Conservation (phyloP, 768 basidiomycete species). For the Suillus bovinus region DNA sequence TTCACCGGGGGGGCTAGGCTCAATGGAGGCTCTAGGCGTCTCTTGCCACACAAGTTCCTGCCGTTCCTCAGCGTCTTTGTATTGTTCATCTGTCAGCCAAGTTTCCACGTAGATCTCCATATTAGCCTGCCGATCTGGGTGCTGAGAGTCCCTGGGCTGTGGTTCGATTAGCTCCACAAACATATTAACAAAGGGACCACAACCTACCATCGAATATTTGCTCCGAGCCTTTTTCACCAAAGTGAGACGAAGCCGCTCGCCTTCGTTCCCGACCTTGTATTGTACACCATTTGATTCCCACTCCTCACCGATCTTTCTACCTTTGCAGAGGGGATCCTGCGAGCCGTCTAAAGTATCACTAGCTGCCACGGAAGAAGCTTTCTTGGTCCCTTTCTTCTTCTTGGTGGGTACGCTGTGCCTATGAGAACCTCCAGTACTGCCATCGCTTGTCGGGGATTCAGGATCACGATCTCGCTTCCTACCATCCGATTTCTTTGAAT, state of each 20-base stretch:
- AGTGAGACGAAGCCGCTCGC: conserved; percentile 66
- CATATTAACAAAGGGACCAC: background rate
- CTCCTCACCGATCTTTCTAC: conserved; percentile 67
- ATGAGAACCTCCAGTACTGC: conserved; percentile 18
- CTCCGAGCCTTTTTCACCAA: conserved; percentile 71
- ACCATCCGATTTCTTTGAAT: conserved; percentile 52
- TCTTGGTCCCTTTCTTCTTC: conserved; percentile 60
- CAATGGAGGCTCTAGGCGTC: conserved; percentile 40
- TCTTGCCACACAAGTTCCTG: conserved; percentile 74
- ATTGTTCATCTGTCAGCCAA: conserved; percentile 79
- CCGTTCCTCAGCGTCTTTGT: conserved; percentile 59
- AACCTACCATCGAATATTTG: conserved; percentile 70
- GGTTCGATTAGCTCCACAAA: conserved; percentile 11
- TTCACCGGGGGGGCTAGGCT: conserved; percentile 44
- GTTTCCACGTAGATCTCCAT: conserved; percentile 75
- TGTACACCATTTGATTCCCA: conserved; percentile 72
- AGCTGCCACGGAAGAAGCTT: conserved; percentile 33
- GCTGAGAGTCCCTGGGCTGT: conserved; percentile 76
- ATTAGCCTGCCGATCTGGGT: conserved; percentile 69
- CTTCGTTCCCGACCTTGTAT: conserved; percentile 72
- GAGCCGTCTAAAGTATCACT: conserved; percentile 49
- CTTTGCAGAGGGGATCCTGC: conserved; percentile 51
- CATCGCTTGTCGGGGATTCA: conserved; percentile 42
- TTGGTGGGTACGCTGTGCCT: conserved; percentile 15
- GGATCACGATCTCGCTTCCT: conserved; percentile 67